These are phyloP conservation scores for Yarrowia galli DNA, from an alignment of 1,139 yeast genomes.

Conservation along the genomic window DNA sequence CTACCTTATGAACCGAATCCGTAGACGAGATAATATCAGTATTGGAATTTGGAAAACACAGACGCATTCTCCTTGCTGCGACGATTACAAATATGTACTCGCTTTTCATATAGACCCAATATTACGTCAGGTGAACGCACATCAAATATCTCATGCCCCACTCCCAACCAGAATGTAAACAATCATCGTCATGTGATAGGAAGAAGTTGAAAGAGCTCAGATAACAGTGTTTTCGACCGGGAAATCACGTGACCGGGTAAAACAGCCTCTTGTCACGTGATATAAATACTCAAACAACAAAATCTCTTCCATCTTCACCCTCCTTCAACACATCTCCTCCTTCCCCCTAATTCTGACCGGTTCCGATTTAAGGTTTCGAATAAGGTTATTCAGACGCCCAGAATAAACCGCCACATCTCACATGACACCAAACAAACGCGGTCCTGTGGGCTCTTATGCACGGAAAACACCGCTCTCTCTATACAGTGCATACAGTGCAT, in stretches of 20 bases:
- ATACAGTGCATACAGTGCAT: conserved; percentile 32
- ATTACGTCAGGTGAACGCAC: neutral
- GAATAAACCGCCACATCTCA: neutral
- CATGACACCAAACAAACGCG: conserved; percentile 36
- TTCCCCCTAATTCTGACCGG: neutral
- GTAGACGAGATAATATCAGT: neutral
- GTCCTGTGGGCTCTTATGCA: conserved; percentile 2
- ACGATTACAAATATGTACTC: neutral
- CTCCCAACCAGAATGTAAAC: conserved; percentile 4
- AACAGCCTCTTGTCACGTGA: neutral
- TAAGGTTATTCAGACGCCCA: neutral
- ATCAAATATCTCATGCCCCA: neutral
- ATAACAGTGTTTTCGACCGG: no score
- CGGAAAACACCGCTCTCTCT: conserved; percentile 7
- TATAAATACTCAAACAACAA: no score
- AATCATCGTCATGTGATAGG: neutral
- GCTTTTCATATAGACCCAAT: neutral
- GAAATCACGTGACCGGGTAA: neutral
- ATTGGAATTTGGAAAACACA: neutral
- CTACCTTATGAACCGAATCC: neutral
- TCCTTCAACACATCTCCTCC: neutral
- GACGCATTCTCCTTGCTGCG: neutral
- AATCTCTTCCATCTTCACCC: neutral
- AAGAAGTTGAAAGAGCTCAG: neutral
- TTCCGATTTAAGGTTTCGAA: neutral